Evolutionary conservation across 148 eudicot genomes (phyloP), one percentile per base, ranked within the genome.

Genomic region (Silene latifolia): DNA sequence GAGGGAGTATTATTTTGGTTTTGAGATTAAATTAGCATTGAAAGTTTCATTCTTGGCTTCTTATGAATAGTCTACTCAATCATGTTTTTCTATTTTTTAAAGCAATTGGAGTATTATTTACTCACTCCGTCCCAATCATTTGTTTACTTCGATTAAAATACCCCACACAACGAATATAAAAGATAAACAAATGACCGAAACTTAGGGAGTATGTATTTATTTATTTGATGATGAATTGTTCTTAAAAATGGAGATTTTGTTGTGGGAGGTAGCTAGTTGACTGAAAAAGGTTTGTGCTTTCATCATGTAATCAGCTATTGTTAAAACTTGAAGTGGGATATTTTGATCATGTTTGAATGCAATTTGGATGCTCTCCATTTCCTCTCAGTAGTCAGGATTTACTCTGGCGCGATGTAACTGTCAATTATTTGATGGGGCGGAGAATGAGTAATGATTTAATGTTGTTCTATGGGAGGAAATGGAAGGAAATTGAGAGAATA

Each of bases 41-140:
- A 18, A 65, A 65, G 23, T 65, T 65, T 65, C 47, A 65, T 29
- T 32, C 23, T 32, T 65, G 48, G 69, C 42, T 21, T 65, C 21
- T 51, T 39, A 39, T 39, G 9, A 39, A 25, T 5, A 63, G 42
- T 63, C 35, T 63, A 63, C 7, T 63, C 69, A 32, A 65, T 65
- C 47, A 18, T 62, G 18, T 13, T 23, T 62, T 23, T 62, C 17
- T 51, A 11, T 32, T 17, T 17, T 65, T 32, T 63, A 0, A 27
- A 25, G 13, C 17, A 63, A 18, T 24, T 9, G 23, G 23, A 23
- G 23, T 23, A 7, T 21, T 21, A 27, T 27, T 27, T 27, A 27
- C 29, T 27, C 29, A 27, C 29, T 27, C 29, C 29, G 29, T 27
- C 35, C 5, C 35, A 32, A 32, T 32, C 35, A 32, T 32, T 32